Evolutionary conservation across 1,284 basidiomycete species (phyloP), one percentile per base, ranked within the genome.

Genomic region (Porodaedalea pini): DNA sequence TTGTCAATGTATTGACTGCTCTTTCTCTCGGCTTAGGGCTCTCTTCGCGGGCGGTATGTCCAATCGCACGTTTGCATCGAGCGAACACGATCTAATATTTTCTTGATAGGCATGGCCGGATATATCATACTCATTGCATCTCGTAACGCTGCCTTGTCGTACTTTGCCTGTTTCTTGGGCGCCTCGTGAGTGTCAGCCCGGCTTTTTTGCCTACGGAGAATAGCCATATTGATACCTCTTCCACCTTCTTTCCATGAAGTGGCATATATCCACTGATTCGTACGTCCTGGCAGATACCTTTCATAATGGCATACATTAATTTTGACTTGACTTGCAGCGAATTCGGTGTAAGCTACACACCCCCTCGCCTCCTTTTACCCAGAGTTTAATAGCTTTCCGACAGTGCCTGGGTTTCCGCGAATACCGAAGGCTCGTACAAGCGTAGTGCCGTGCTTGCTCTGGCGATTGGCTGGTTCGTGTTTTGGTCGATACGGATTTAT

Each of bases 51-150:
- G 45, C 32, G 62, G 58, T 60, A 43, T 10, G 51, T 34, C 19
- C 6, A 7, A 32, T 37, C 15, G 36, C 29, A 8, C 25, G 17
- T 8, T n/a, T 11, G 29, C 19, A 76, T 75, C 37, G 63, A 51
- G 7, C 67, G 76, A 44, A 74, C 19, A 17, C 25, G 13, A 25
- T 31, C 21, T 47, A 29, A 45, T 4, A 2, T 51, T 19, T 45
- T 36, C 11, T 47, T 10, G 19, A 23, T 48, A 72, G 74, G 75
- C 7, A 65, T 76, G 17, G 67, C 78, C 1, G 86, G 85, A 50
- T 80, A 77, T 61, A 72, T 78, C 61, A 78, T 82, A 43, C 67
- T 82, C 19, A 75, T 80, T 11, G 70, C 70, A 40, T 80, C 79
- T 6, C 71, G 64, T 11, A 77, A 68, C 51, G 68, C 79, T 4